Evolutionary conservation across 2,329 filamentous ascomycete species (phyloP), one percentile per base, ranked within the genome.

Genomic region (Colletotrichum lindemuthianum): DNA sequence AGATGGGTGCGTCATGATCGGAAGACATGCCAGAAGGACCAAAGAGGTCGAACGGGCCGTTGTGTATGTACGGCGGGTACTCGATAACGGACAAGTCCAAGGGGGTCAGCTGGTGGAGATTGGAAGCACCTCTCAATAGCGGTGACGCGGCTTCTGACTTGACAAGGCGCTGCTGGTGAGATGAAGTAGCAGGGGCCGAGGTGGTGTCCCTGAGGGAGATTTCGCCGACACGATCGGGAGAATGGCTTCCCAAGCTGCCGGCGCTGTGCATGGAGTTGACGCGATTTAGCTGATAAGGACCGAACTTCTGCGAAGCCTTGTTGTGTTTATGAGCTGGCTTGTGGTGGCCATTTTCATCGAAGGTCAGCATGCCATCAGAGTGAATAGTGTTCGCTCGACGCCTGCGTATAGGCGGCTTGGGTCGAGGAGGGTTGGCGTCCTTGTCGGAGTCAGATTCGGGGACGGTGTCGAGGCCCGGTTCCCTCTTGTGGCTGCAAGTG

Each of bases 271-370:
- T 79, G 16, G 86, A 85, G 75, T 87, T 85, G 68, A 84, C 84
- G 61, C 86, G 83, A 72, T 79, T 84, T 45, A 89, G 81, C 64
- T 84, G 83, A 69, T 90, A 90, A 16, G 88, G 87, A 37, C 85
- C 85, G 69, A 82, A 84, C 74, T 89, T 88, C 69, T 89, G 86
- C 36, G 86, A 83, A 37, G 83, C 82, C 68, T 86, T 86, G 70
- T 84, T 81, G 74, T 86, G 85, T 77, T 88, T 88, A 72, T 86
- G 82, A 11, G 83, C 79, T 13, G 87, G 84, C 71, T 87, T 89
- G 78, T 88, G 87, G 70, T 89, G 86, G 54, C 87, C 87, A 70
- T 89, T 84, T 69, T 88, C 83, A 71, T 90, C 88, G 69, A 88
- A 86, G 51, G 82, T 82, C 59, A 90, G 75, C 64, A 83, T 75